Evolutionary conservation across 164 flowering plant genomes (phyloP).

Genomic region (Vitis cinerea): DNA sequence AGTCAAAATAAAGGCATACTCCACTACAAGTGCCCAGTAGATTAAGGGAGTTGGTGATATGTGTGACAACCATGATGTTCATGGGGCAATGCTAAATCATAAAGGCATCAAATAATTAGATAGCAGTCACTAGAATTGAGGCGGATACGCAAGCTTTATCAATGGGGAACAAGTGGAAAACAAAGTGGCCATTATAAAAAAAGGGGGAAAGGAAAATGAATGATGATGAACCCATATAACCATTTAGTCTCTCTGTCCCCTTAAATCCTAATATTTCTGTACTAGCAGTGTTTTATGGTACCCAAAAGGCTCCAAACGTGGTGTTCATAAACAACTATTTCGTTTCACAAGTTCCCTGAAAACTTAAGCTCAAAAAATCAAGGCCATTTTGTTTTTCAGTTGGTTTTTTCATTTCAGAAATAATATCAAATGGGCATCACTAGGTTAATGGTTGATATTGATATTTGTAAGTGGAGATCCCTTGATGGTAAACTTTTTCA

Average conservation of each 20-base stretch:
- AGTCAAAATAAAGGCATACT: too few species aligned
- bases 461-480: too few species aligned
- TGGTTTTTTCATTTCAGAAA: not conserved
- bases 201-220: not conserved
- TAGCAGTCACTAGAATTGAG: conserved; percentile 4
- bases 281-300: not conserved
- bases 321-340: too few species aligned
- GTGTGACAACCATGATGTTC: not conserved
- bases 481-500: too few species aligned
- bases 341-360: too few species aligned
- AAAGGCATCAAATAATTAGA: conserved; percentile 11
- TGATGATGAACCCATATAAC: too few species aligned
- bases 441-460: not conserved
- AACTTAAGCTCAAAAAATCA: too few species aligned
- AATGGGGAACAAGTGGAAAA: conserved; percentile 31
- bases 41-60: too few species aligned
- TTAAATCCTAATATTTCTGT: too few species aligned
- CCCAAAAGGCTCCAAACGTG: not conserved
- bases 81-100: not conserved
- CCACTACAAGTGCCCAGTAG: too few species aligned
- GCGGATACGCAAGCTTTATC: conserved; percentile 15
- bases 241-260: too few species aligned
- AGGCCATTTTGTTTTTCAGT: too few species aligned
- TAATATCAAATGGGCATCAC: not conserved
- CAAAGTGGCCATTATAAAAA: conserved; percentile 9